These are phyloP conservation scores for Candida verbasci DNA, from an alignment of 805 yeast species.

Conservation along the genomic window DNA sequence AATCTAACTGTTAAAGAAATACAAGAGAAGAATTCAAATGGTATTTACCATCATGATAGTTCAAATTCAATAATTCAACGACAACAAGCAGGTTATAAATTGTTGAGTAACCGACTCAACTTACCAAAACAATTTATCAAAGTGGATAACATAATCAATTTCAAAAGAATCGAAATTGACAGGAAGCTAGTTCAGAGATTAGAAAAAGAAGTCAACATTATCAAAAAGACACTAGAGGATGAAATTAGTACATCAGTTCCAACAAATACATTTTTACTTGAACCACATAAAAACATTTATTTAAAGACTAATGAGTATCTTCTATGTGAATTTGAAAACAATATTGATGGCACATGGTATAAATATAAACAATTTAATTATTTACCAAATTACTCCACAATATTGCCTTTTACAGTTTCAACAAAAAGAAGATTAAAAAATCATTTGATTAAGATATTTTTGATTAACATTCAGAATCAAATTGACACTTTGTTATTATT, in stretches of 20 bases:
- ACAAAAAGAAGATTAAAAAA: conserved; percentile 21
- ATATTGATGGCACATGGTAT: conserved; percentile 3
- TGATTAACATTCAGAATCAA: conserved; percentile 35
- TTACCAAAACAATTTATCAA: conserved; percentile 2
- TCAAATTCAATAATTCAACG: conserved; percentile 1
- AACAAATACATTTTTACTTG: conserved; percentile 17
- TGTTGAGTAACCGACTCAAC: not conserved
- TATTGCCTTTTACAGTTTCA: conserved; percentile 18
- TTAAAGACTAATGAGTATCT: conserved; percentile 29
- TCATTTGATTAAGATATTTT: conserved; percentile 33
- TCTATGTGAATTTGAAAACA: conserved; percentile 18
- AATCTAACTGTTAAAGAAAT: conserved; percentile 3
- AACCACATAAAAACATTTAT: conserved; percentile 15
- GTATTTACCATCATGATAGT: not conserved
- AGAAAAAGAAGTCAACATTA: conserved; percentile 5
- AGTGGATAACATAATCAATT: conserved; percentile 1
- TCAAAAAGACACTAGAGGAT: conserved; percentile 25
- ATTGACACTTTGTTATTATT: conserved; percentile 31
- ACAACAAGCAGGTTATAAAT: conserved; percentile 3
- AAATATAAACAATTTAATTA: conserved; percentile 12
- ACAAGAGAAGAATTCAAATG: conserved; percentile 2
- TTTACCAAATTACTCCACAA: conserved; percentile 32
- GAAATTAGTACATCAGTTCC: conserved; percentile 25
- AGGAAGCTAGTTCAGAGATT: not conserved
- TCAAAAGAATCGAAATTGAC: conserved; percentile 1